Evolutionary conservation across 1,284 basidiomycete genomes (phyloP).

Genomic region (Leccinum ponderosum): DNA sequence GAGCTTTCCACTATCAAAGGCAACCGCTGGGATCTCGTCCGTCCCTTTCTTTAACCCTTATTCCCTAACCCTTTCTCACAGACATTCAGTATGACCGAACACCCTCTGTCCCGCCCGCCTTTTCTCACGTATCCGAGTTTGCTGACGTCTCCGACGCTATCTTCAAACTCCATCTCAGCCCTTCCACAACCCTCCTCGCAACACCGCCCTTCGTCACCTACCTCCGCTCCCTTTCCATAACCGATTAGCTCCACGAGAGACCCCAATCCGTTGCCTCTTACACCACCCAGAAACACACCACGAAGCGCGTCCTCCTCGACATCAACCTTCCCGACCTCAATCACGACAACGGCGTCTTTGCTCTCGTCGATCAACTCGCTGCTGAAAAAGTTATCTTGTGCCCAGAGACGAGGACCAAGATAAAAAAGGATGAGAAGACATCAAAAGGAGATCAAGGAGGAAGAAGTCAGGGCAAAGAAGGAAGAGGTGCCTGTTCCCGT

Average conservation of each 20-base stretch:
- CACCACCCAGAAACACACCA: slow-evolving; percentile 35
- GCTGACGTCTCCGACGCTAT: slow-evolving; percentile 81
- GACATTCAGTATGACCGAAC: slow-evolving; percentile 79
- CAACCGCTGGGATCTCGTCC: slow-evolving; percentile 83
- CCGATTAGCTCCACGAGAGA: slow-evolving; percentile 69
- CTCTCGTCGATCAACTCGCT: slow-evolving; percentile 69
- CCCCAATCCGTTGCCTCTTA: slow-evolving; percentile 35
- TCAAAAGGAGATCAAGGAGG: slow-evolving; percentile 67
- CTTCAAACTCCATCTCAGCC: slow-evolving; percentile 56
- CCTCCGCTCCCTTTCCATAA: slow-evolving; percentile 78
- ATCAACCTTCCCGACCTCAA: slow-evolving; percentile 57
- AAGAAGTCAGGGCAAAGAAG: slow-evolving; percentile 55
- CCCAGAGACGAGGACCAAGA: slow-evolving; percentile 78
- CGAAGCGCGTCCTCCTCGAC: slow-evolving; percentile 74
- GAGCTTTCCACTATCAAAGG: slow-evolving; percentile 69
- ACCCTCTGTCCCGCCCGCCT: slow-evolving; percentile 55
- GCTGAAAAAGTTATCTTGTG: slow-evolving; percentile 55
- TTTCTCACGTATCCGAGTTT: slow-evolving; percentile 80
- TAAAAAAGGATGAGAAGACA: slow-evolving; percentile 57
- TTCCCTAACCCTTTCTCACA: slow-evolving; percentile 32
- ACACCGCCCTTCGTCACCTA: slow-evolving; percentile 68
- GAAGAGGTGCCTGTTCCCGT: slow-evolving; percentile 53
- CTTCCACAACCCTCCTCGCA: slow-evolving; percentile 60
- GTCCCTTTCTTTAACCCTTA: slow-evolving; percentile 33
- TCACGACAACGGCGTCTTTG: slow-evolving; percentile 57